Evolutionary conservation across 208 protist species (phyloP), one percentile per base, ranked within the genome.

Genomic region (Tritrichomonas foetus): DNA sequence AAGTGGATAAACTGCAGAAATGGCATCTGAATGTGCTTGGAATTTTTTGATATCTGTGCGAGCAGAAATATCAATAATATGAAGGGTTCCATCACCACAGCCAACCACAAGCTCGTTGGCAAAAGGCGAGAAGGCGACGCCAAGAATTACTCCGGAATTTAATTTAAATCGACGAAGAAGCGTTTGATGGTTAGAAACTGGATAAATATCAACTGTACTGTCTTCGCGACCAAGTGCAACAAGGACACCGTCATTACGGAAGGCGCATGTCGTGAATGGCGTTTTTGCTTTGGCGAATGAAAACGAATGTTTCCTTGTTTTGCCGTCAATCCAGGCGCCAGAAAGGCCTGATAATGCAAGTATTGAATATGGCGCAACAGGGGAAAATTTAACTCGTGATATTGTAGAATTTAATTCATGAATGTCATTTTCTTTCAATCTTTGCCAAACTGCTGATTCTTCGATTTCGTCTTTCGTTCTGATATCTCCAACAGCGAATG

Each of bases 401-500:
- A 89, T 89, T 47, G 78, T 5, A 89, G 78, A 53, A 89, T 89
- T 89, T 27, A 89, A 89, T 47, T 89, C 20, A 89, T 57, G 25
- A 89, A 89, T 89, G 22, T 89, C 47, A 33, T 44, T 89, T 50
- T 89, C 78, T 53, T 13, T 89, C 0, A 89, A 36, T 57, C 57
- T 53, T 30, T 89, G 78, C 78, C 78, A 89, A 39, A 89, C 27
- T 0, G 78, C 47, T 22, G 78, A 89, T 33, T 89, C 78, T 89
- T 89, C 78, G 16, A 89, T 89, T 50, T 89, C 78, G 3, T 53
- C 47, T 50, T 89, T 89, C 8, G 41, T 89, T 44, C 78, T 25
- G 25, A 49, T 89, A 44, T 89, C 78, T 14, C 78, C 78, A 39
- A 89, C 78, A 41, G 47, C 41, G 39, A 89, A 89, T 33, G 78